Evolutionary conservation across 2,329 filamentous ascomycete genomes (phyloP), one percentile per base, ranked within the genome.

Genomic region (Sporothrix euskadiensis): DNA sequence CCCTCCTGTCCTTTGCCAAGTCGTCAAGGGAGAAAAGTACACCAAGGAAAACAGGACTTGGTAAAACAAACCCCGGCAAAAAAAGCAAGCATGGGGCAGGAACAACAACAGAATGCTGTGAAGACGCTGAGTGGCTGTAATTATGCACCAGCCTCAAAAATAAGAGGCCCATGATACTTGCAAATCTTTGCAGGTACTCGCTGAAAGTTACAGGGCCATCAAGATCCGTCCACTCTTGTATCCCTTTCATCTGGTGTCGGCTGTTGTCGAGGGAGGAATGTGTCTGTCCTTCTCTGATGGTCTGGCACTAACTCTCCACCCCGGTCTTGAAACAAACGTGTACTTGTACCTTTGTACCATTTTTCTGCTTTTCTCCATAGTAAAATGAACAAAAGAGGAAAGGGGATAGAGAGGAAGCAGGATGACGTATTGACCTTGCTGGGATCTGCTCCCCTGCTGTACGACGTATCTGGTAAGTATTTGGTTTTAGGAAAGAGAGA

Each of bases 301-400:
- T 26, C 26, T 54, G 52, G n/a, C 41, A 22, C 22, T 54, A 22
- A n/a, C 52, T 54, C 8, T 3, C 57, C 39, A 6, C 59, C 61
- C 61, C 61, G 61, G 61, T 44, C 47, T 65, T 47, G 61, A 65
- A 65, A 65, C 61, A 65, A 65, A 65, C 61, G 61, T 65, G 61
- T 65, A 30, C 35, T 30, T 65, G 61, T 65, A 65, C 61, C 61
- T 30, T 30, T 44, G 59, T 65, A 63, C 32, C 59, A 7, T 49
- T 19, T 49, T 49, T 49, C 14, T 49, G 2, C 1, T 26, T 32
- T 32, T 65, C 61, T n/a, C 61, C 61, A 66, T 66, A 47, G 44
- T 16, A 12, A 44, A 14, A 44, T 10, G 12, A 44, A 44, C 22
- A 30, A 63, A 44, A 66, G 41, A 26, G 35, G 10, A 44, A 26